Evolutionary conservation across 2,329 filamentous ascomycete genomes (phyloP), one percentile per base, ranked within the genome.

Genomic region (Penicillium sp.): DNA sequence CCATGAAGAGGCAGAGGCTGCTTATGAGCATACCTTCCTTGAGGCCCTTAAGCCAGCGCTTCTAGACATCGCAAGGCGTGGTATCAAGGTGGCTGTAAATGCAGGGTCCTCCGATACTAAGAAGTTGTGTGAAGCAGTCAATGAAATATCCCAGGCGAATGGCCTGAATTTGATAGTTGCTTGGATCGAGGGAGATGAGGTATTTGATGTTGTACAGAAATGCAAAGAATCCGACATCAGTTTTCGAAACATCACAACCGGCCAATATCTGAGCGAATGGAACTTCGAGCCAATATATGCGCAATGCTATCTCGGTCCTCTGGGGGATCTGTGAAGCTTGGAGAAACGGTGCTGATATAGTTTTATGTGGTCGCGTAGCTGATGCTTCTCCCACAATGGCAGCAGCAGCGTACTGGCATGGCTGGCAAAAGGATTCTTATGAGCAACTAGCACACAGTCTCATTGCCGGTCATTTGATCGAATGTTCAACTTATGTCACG

Each of bases 341-440:
- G 2, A 62, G 66, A 26, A 54, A 66, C 5, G 75, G 74, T 4
- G 74, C 73, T 1, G 71, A 77, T 55, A 76, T 78, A 48, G 66
- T 78, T 5, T 65, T 78, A 16, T 75, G 73, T 56, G 75, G 75
- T 3, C 61, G 75, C 13, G 73, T 75, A 2, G 56, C 74, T 3
- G 75, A 77, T 64, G 80, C 80, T 0, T 78, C 75, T 5, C 81
- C 80, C 0, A 80, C 83, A 0, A 83, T 85, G 54, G 83, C 79
- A 0, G 80, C 81, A 0, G 82, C 82, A 0, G 78, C 77, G 61
- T 85, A 76, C 71, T 85, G 81, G 77, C 76, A 85, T 48, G 69
- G 72, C 1, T 86, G 82, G 83, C 54, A 56, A 5, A 18, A 23
- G 16, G 28, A 51, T 5, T 40, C 62, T 14, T 61, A 42, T 5